Percentiles rank a stretch among this genome's conserved stretches.
These are phyloP conservation scores for Helichrysum umbraculigerum DNA, from an alignment of 129 eudicot genomes.

Conservation along the genomic window DNA sequence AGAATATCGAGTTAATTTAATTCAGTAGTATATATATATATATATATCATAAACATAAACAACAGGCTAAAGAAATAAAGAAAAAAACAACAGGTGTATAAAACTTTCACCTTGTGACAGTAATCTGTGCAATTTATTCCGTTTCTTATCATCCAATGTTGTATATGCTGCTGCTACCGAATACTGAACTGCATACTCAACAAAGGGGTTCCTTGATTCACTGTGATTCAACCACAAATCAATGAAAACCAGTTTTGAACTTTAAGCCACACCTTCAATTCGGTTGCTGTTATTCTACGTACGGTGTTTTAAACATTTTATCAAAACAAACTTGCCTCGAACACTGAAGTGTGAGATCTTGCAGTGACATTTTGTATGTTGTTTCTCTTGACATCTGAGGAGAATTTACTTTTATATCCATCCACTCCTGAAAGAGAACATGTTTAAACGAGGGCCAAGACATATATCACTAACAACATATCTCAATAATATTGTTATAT, in stretches of 20 bases:
- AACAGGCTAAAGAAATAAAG: background rate
- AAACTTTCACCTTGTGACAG: conserved; percentile 47
- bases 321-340: conserved; percentile 54
- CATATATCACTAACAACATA: too few species aligned
- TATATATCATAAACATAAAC: background rate
- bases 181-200: conserved; percentile 85
- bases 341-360: conserved; percentile 59
- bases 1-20: conserved; percentile 13
- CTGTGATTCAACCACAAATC: conserved; percentile 36
- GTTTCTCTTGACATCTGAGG: conserved; percentile 93
- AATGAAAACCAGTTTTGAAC: conserved; percentile 4
- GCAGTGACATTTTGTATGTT: conserved; percentile 71
- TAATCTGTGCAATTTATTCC: conserved; percentile 51
- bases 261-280: background rate
- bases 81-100: too few species aligned
- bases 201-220: conserved; percentile 80
- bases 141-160: conserved; percentile 52
- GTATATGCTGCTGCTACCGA: conserved; percentile 77
- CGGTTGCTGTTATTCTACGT: background rate
- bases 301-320: background rate
- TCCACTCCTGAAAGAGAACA: conserved; percentile 60
- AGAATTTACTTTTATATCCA: conserved; percentile 73
- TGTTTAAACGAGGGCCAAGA: background rate
- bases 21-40: background rate
- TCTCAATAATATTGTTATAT: too few species aligned